phyloP scores from a whole-genome alignment of 2,329 filamentous ascomycete species.

The Dendryphion nanum region DNA sequence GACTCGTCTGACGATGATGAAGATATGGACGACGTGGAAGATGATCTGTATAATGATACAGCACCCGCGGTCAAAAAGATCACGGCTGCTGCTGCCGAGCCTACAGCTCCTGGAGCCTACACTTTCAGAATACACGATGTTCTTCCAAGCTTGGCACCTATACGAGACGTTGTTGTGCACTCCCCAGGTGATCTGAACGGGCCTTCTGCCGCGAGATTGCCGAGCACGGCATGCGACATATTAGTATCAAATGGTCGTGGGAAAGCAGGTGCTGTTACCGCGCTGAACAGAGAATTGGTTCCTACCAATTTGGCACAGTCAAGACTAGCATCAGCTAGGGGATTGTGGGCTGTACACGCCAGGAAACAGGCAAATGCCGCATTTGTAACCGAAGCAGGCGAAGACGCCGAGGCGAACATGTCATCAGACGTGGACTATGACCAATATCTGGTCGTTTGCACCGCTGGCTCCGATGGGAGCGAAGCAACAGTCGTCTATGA shows the following conservation, averaged over 20 bases:
- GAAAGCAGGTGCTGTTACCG: constrained; percentile 67
- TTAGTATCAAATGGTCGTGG: constrained; percentile 61
- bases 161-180: constrained; percentile 72
- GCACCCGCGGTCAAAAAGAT: constrained; percentile 42
- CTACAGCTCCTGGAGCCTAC: constrained; percentile 61
- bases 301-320: constrained; percentile 69
- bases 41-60: constrained; percentile 65
- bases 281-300: constrained; percentile 75
- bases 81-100: constrained; percentile 33
- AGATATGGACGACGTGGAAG: constrained; percentile 54
- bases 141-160: constrained; percentile 74
- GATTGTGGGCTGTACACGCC: constrained; percentile 77
- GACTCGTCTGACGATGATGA: constrained; percentile 54
- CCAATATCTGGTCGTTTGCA: constrained; percentile 80
- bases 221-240: constrained; percentile 47
- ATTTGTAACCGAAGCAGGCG: constrained; percentile 47
- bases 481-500: constrained; percentile 78
- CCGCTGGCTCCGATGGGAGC: constrained; percentile 61
- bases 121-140: constrained; percentile 75
- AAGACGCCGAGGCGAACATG: constrained; percentile 39
- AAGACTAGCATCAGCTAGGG: constrained; percentile 69
- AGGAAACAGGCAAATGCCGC: constrained; percentile 65
- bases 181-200: constrained; percentile 37
- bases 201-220: constrained; percentile 18
- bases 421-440: constrained; percentile 62